Evolutionary conservation across 805 yeast species (phyloP).

Genomic region (Candida methanosorbosa): DNA sequence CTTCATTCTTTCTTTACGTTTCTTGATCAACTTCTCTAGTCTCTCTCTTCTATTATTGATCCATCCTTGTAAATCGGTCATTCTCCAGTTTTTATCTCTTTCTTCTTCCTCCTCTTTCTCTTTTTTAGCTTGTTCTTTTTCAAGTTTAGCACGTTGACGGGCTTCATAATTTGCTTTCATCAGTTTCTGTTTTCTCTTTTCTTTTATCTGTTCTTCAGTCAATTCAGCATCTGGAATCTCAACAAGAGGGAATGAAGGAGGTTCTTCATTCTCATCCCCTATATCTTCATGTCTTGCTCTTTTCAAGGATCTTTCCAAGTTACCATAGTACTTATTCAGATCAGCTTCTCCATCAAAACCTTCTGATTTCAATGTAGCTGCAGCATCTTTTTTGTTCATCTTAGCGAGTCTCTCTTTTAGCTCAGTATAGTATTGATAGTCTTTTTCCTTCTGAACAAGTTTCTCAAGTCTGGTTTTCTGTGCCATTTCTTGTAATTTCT

Average conservation of each 20-base stretch:
- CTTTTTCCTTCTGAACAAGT: constrained; percentile 71
- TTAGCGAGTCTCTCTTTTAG: constrained; percentile 43
- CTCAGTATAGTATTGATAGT: constrained; percentile 58
- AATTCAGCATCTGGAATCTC: constrained; percentile 82
- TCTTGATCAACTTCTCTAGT: constrained; percentile 49
- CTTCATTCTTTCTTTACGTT: constrained; percentile 58
- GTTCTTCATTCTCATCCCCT: constrained; percentile 37
- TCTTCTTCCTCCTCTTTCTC: constrained; percentile 49
- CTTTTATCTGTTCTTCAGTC: constrained; percentile 71
- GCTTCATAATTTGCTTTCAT: constrained; percentile 87
- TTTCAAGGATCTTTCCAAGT: constrained; percentile 61
- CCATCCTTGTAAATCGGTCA: constrained; percentile 71
- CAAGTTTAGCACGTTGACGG: constrained; percentile 70
- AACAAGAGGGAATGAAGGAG: constrained; percentile 62
- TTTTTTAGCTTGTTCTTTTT: constrained; percentile 58
- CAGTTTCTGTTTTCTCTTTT: constrained; percentile 76
- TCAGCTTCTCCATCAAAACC: constrained; percentile 74
- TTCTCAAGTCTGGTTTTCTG: constrained; percentile 77
- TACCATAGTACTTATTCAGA: constrained; percentile 54
- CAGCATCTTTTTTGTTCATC: constrained; percentile 44
- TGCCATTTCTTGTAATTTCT: constrained; percentile 88
- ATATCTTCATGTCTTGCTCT: constrained; percentile 57
- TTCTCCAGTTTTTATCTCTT: constrained; percentile 74
- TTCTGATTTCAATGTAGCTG: constrained; percentile 51
- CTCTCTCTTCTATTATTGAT: constrained; percentile 56